phyloP scores from a whole-genome alignment of 495 filamentous ascomycete species.

The Penicillium steckii region DNA sequence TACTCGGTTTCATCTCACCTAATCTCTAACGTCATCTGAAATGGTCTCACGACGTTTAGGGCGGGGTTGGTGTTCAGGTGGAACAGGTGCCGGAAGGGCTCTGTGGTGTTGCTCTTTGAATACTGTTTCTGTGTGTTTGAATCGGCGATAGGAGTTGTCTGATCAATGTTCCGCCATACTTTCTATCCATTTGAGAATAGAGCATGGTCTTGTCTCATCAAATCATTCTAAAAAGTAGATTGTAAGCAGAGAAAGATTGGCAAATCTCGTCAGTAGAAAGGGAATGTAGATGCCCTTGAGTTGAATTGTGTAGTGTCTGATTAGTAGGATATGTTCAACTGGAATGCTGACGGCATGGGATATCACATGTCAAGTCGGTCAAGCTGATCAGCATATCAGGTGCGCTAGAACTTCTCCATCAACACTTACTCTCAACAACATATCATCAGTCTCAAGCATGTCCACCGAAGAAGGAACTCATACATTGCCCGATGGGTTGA shows the following conservation, averaged over 20 bases:
- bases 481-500: slow-evolving; percentile 47
- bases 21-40: slow-evolving; percentile 30
- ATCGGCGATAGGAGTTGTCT: slow-evolving; percentile 29
- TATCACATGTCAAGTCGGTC: slow-evolving; percentile 4
- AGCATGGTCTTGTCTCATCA: slow-evolving; percentile 21
- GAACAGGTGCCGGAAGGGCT: slow-evolving; percentile 32
- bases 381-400: neutral
- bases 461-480: slow-evolving; percentile 35
- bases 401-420: neutral
- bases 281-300: neutral
- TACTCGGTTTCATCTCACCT: slow-evolving; percentile 34
- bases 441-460: slow-evolving; percentile 3
- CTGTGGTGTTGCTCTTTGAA: slow-evolving; percentile 24
- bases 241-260: too few relatives aligned
- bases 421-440: neutral
- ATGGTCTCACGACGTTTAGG: slow-evolving; percentile 31
- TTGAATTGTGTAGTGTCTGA: neutral
- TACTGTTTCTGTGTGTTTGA: neutral
- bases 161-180: slow-evolving; percentile 21
- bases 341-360: neutral
- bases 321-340: neutral
- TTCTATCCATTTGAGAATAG: slow-evolving; percentile 22
- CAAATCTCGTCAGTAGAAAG: too few relatives aligned
- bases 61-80: slow-evolving; percentile 33
- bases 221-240: too few relatives aligned